phyloP scores from a whole-genome alignment of 176 grass and related monocot genomes.

The Oryza brachyantha region DNA sequence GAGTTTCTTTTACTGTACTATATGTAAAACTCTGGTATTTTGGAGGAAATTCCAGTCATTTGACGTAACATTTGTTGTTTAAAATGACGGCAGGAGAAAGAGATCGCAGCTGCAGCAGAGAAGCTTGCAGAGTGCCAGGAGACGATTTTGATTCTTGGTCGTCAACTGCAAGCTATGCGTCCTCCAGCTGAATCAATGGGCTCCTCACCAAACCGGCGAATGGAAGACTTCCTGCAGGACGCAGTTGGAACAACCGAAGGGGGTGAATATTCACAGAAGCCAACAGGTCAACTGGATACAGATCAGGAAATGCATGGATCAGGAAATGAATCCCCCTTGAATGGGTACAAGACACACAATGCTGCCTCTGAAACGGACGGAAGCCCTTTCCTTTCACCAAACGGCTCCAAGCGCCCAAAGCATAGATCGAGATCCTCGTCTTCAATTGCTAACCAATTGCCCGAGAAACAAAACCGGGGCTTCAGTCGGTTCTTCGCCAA shows the following conservation, averaged over 20 bases:
- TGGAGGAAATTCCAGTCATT: conserved; percentile 5
- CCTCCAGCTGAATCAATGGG: conserved; percentile 56
- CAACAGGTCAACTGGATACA: conserved; percentile 40
- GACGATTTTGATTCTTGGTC: conserved; percentile 85
- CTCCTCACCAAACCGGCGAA: conserved; percentile 54
- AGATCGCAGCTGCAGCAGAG: conserved; percentile 84
- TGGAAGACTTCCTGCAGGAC: conserved; percentile 57
- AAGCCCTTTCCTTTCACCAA: conserved; percentile 45
- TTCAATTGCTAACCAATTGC: conserved; percentile 51
- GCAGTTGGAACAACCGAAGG: conserved; percentile 36
- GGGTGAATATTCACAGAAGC: conserved; percentile 40
- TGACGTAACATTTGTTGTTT: background rate
- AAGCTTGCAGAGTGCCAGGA: conserved; percentile 98
- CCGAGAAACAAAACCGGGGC: conserved; percentile 72
- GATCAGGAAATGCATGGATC: conserved; percentile 39
- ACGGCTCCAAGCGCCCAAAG: conserved; percentile 78
- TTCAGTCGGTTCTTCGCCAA: conserved; percentile 92
- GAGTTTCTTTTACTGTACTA: background rate
- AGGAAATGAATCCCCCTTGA: conserved; percentile 52
- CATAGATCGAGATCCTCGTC: conserved; percentile 71
- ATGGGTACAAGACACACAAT: conserved; percentile 51
- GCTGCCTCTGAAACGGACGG: conserved; percentile 55
- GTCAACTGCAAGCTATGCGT: conserved; percentile 84
- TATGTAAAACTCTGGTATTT: background rate
- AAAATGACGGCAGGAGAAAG: conserved; percentile 63